phyloP scores from a whole-genome alignment of 345 rosid species.

The Linum trigynum region DNA sequence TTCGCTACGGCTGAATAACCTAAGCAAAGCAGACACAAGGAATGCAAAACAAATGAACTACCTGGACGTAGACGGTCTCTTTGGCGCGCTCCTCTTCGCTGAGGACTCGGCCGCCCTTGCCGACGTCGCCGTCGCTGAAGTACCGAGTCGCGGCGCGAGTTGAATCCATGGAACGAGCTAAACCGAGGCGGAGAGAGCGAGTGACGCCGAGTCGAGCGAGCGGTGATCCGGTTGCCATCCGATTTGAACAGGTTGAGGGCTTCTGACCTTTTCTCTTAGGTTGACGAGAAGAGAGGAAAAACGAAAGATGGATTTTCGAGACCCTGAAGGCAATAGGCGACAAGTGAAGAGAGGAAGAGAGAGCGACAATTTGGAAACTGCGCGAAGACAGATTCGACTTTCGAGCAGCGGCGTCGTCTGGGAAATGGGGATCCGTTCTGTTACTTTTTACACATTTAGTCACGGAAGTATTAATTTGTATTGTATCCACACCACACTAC shows the following conservation, averaged over 20 bases:
- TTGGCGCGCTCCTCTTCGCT: slow-evolving; percentile 84
- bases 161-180: slow-evolving; percentile 40
- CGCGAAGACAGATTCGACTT: no score
- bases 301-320: no score
- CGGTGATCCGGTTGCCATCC: slow-evolving; percentile 1
- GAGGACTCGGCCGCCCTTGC: slow-evolving; percentile 47
- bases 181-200: not conserved
- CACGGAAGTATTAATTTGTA: no score
- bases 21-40: no score
- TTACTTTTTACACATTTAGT: no score
- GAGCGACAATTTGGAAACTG: no score
- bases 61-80: slow-evolving; percentile 74
- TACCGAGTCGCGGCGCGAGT: slow-evolving; percentile 43
- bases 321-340: no score
- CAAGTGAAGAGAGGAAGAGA: no score
- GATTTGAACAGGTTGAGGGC: not conserved
- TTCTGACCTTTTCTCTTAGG: not conserved
- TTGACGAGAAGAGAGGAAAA: not conserved
- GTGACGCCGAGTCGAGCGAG: slow-evolving; percentile 1
- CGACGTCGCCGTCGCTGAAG: slow-evolving; percentile 38
- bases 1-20: no score
- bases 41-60: not conserved
- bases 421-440: no score
- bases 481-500: no score
- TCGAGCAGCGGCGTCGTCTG: no score